Evolutionary conservation across 2,329 filamentous ascomycete genomes (phyloP).

Genomic region (Penicillium sumatraense): DNA sequence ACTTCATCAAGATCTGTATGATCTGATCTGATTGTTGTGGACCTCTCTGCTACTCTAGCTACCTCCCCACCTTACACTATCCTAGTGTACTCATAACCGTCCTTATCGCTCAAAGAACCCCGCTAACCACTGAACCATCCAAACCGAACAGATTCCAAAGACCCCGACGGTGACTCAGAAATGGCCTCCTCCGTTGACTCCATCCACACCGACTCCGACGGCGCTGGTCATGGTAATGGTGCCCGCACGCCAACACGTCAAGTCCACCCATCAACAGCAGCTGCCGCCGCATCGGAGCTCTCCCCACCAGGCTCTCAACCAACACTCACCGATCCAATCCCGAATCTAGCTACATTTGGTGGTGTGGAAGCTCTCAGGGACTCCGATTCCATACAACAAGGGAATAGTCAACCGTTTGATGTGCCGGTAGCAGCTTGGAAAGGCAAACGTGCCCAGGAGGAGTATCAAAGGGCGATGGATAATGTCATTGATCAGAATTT

Average conservation of each 20-base stretch:
- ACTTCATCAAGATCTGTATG: too few species aligned
- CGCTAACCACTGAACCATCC: conserved; percentile 5
- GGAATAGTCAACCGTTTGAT: conserved; percentile 35
- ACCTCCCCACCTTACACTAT: background rate
- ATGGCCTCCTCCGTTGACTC: conserved; percentile 57
- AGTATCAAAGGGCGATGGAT: conserved; percentile 56
- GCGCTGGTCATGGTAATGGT: conserved; percentile 39
- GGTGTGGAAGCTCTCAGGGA: conserved; percentile 7
- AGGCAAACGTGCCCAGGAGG: conserved; percentile 62
- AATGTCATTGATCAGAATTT: conserved; percentile 58
- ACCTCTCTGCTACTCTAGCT: too few species aligned
- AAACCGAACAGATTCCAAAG: conserved; percentile 33
- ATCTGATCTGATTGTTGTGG: too few species aligned
- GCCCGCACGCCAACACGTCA: conserved; percentile 48
- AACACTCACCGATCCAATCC: conserved; percentile 19
- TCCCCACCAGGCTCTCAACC: conserved; percentile 61
- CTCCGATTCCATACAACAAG: conserved; percentile 3
- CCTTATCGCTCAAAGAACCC: background rate
- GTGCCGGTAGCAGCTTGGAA: conserved; percentile 58
- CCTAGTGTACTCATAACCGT: background rate
- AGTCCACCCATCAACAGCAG: conserved; percentile 23
- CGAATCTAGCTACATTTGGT: conserved; percentile 7
- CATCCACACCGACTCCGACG: conserved; percentile 45
- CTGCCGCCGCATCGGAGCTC: conserved; percentile 50
- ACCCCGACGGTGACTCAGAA: conserved; percentile 60